Evolutionary conservation across 2,329 filamentous ascomycete genomes (phyloP).

Genomic region (Rhynchosporium secalis): DNA sequence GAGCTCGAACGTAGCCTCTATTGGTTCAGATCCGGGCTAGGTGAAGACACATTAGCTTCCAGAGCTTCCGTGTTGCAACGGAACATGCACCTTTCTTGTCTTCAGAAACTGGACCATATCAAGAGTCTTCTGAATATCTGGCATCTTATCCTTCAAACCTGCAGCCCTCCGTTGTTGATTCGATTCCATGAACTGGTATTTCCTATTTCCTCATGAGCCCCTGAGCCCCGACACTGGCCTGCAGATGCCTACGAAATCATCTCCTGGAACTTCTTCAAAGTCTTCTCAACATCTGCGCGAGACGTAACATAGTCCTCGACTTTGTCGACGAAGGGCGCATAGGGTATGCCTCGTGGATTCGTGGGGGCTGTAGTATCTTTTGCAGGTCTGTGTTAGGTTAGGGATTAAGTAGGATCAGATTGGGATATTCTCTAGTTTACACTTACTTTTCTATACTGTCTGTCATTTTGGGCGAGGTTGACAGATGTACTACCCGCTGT

Average conservation of each 20-base stretch:
- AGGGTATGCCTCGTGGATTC: conserved; percentile 81
- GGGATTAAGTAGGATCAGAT: too few relatives aligned
- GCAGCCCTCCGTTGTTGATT: conserved; percentile 82
- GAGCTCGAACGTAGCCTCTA: conserved; percentile 92
- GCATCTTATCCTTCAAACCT: conserved; percentile 90
- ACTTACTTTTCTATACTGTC: conserved; percentile 35
- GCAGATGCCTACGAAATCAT: conserved; percentile 74
- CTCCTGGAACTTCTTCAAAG: conserved; percentile 82
- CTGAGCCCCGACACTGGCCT: conserved; percentile 11
- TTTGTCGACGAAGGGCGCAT: conserved; percentile 82
- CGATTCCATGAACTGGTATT: conserved; percentile 99
- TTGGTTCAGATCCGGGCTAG: conserved; percentile 56
- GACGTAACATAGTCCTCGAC: conserved; percentile 85
- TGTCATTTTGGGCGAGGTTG: conserved; percentile 31
- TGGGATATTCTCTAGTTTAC: too few relatives aligned
- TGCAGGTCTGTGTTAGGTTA: conserved; percentile 18
- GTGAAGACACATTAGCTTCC: conserved; percentile 12
- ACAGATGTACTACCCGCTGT: conserved; percentile 13
- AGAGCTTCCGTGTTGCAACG: conserved; percentile 8
- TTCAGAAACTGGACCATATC: conserved; percentile 88
- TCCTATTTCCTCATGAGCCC: conserved; percentile 56
- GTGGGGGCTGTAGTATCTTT: conserved; percentile 56
- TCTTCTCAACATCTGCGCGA: conserved; percentile 75
- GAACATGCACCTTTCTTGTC: conserved; percentile 61
- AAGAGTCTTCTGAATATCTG: conserved; percentile 93